Conservation (phyloP, 495 filamentous ascomycete species). For the Aspergillus baeticus region DNA sequence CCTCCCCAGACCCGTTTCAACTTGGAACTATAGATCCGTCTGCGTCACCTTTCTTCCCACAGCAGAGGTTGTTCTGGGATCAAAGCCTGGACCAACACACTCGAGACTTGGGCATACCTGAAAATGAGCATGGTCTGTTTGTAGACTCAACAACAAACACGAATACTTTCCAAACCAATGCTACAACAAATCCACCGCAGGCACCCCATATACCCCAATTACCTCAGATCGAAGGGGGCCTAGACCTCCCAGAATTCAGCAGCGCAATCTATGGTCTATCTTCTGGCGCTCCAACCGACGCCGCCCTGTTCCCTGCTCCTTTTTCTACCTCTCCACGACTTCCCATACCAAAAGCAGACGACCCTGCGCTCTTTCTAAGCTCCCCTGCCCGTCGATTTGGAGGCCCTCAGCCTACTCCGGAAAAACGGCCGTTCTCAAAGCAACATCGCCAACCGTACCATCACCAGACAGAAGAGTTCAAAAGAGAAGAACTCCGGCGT, state of each 20-base stretch:
- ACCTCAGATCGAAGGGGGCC: conserved; percentile 36
- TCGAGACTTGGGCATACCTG: conserved; percentile 21
- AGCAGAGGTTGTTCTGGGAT: conserved; percentile 75
- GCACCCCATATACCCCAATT: conserved; percentile 37
- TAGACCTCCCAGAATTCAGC: conserved; percentile 42
- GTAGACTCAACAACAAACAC: conserved; percentile 8
- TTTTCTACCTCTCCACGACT: conserved; percentile 48
- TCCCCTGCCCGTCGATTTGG: conserved; percentile 50
- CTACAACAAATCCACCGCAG: conserved; percentile 9
- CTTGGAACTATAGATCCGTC: conserved; percentile 70
- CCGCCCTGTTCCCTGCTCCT: conserved; percentile 44
- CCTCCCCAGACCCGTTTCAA: conserved; percentile 66
- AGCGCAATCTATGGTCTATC: conserved; percentile 29
- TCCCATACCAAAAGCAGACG: conserved; percentile 39
- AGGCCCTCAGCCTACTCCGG: conserved; percentile 36
- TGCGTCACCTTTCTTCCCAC: conserved; percentile 63
- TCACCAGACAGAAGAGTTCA: conserved; percentile 57
- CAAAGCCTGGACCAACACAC: conserved; percentile 42
- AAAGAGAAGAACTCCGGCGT: conserved; percentile 50
- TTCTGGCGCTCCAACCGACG: conserved; percentile 35
- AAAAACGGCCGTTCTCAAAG: conserved; percentile 32
- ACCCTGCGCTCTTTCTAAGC: conserved; percentile 58
- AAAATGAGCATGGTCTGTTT: conserved; percentile 11
- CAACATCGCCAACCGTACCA: conserved; percentile 53
- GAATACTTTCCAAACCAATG: conserved; percentile 14